Base-by-base conservation (phyloP, 2,329 filamentous ascomycete genomes). In the Davidsoniella neocaledoniae region DNA sequence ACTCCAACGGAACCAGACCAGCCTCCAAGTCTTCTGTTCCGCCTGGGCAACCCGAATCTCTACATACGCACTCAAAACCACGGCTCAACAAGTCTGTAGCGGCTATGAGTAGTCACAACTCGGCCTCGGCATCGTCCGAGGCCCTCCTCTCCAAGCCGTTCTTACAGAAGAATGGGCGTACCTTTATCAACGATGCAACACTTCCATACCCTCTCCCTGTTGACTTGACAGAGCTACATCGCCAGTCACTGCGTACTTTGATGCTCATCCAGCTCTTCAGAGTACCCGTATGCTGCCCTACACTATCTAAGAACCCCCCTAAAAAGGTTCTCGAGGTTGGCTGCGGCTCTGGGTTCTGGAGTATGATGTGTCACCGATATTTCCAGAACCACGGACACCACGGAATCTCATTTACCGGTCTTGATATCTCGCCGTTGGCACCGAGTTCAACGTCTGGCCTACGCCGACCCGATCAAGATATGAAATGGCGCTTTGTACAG, bases 271-370 rank as follows among this genome's bases (percentile, higher is more conserved):
- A 86, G 59, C 75, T 94, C 33, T 87, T 91, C 58, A 86, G 86
- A 42, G 78, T 78, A 9, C 83, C 86, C 0, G 74, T 91, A 50
- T 88, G 83, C 64, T 83, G 81, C 7, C 80, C 82, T 1, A 69
- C 70, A 26, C 72, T 86, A 49, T 67, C 72, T 41, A 72, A 76
- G 55, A 76, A 77, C 43, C 79, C 84, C 17, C 88, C 88, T 0
- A 73, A 73, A 58, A 80, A 79, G 55, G 81, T 96, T 25, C 71
- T 96, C 21, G 90, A 96, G 60, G 66, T 95, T 33, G 87, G 81
- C 26, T 96, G 90, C 63, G 88, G 88, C 16, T 83, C 83, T 17
- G 90, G 79, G 21, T 84, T 93, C 61, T 95, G 88, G 88, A 88
- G 84, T 57, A 81, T 84, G 64, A 79, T 86, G 69, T 93, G 86